Evolutionary conservation across 305 asterid genomes (phyloP).

Genomic region (Fraxinus xanthoxyloides): DNA sequence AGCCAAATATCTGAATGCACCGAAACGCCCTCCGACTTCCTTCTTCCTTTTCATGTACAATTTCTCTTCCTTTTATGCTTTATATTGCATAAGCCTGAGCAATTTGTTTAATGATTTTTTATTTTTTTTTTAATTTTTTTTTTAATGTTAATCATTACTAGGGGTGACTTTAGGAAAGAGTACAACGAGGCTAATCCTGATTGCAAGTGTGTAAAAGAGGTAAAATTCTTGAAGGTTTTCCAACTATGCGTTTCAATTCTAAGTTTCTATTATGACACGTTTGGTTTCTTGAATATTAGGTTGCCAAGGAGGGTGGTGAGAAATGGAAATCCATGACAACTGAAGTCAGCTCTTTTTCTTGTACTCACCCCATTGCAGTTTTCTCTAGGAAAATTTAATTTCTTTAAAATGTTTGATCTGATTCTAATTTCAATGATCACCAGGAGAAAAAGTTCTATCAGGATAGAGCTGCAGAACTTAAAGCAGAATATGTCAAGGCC

Average conservation of each 20-base stretch:
- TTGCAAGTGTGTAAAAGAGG: conserved; percentile 56
- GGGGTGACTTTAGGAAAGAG: conserved; percentile 73
- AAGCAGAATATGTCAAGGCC: conserved; percentile 58
- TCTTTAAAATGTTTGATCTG: background rate
- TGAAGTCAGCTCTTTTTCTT: conserved; percentile 39
- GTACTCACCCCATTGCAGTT: background rate
- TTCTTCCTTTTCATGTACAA: conserved; percentile 79
- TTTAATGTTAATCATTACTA: conserved; percentile 10
- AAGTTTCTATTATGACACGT: background rate
- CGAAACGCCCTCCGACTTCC: conserved; percentile 76
- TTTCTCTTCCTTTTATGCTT: background rate
- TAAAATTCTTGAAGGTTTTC: conserved; percentile 8
- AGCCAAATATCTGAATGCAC: conserved; percentile 41
- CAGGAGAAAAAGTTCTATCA: conserved; percentile 61
- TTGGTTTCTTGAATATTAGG: conserved; percentile 32
- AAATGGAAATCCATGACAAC: conserved; percentile 77
- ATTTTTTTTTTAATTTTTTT: too few species aligned
- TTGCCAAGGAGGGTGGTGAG: conserved; percentile 84
- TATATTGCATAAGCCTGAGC: background rate
- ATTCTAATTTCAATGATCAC: background rate
- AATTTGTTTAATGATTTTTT: background rate
- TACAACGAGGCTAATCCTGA: conserved; percentile 76
- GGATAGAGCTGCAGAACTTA: conserved; percentile 81
- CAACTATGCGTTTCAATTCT: background rate
- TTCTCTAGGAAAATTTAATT: background rate